Base-by-base conservation (phyloP, 164 flowering plant genomes). In the Umbilicus rupestris region DNA sequence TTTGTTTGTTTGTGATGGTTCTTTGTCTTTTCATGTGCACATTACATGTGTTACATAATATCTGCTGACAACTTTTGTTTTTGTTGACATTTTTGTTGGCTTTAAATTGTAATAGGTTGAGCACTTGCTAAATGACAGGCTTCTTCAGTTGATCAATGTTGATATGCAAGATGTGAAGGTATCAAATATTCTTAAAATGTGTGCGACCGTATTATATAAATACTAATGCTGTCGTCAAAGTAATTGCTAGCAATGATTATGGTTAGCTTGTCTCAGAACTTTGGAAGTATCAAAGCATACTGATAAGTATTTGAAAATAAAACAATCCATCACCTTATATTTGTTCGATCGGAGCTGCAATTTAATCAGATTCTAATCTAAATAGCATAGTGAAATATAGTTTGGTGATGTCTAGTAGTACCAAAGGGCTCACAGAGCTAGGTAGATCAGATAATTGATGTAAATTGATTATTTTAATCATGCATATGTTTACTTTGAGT, bases 101-200 rank as follows among this genome's bases (percentile, higher is more conserved):
- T 29, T 9, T n/a, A 29, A 55, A 39, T n/a, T 42, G 10, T 65
- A 57, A 57, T 75, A 81, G 84, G 84, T 81, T 57, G 84, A 81
- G 75, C 78, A 77, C 71, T 76, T 79, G 73, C 73, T 81, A 22
- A 81, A 81, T 72, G 85, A 81, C 69, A 72, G 85, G 72, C 66
- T 81, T 26, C 67, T 77, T 35, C 85, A 79, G 37, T 78, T 79
- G 74, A 82, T 79, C 68, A 81, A 79, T 71, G 71, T 77, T 57
- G 85, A 81, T 73, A 68, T 79, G 73, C 85, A 67, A 37, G 85
- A 81, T 24, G 81, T 79, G 66, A 81, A 81, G 84, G 84, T 81
- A 81, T 28, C 33, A 52, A 7, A 3, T n/a, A 26, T 55, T 28
- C 33, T 28, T 3, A 2, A 10, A 26, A 28, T 52, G 28, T 26